Evolutionary conservation across 2,329 filamentous ascomycete genomes (phyloP).

Genomic region (Whalleya microplaca): DNA sequence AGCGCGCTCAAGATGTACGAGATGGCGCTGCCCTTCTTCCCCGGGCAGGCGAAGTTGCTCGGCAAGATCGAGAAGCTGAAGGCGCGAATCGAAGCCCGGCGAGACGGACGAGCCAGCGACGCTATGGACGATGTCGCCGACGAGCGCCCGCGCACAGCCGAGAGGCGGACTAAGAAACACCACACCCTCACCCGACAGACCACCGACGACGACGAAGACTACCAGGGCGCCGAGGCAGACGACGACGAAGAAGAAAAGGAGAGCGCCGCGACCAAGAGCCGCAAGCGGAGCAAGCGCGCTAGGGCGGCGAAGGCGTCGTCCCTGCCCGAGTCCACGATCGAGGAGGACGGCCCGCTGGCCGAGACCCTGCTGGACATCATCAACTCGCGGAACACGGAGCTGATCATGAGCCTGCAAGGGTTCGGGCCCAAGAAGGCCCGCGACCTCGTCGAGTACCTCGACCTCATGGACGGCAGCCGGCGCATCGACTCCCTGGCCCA

Average conservation of each 20-base stretch:
- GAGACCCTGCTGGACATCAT: slow-evolving; percentile 69
- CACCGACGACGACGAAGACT: slow-evolving; percentile 46
- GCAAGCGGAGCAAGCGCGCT: slow-evolving; percentile 29
- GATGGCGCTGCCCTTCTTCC: slow-evolving; percentile 82
- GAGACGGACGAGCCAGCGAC: slow-evolving; percentile 19
- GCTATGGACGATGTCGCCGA: slow-evolving; percentile 5
- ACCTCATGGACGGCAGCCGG: slow-evolving; percentile 46
- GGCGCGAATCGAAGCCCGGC: slow-evolving; percentile 50
- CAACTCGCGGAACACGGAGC: slow-evolving; percentile 69
- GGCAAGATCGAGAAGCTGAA: slow-evolving; percentile 70
- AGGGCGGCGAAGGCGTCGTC: slow-evolving; percentile 15
- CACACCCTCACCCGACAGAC: slow-evolving; percentile 31
- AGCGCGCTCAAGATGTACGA: slow-evolving; percentile 86
- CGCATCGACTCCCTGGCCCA: slow-evolving; percentile 54
- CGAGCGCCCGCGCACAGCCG: slow-evolving; percentile 11
- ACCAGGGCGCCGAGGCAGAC: slow-evolving; percentile 47
- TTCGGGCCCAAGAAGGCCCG: slow-evolving; percentile 74
- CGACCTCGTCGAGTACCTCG: slow-evolving; percentile 61
- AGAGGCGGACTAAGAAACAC: slow-evolving; percentile 36
- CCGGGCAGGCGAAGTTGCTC: slow-evolving; percentile 76
- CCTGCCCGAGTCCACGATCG: background rate
- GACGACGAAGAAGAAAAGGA: slow-evolving; percentile 34
- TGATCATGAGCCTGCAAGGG: slow-evolving; percentile 69
- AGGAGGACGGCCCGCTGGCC: slow-evolving; percentile 44
- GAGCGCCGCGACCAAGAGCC: slow-evolving; percentile 33